These are phyloP conservation scores for Chrysosporium keratinophilum DNA, from an alignment of 2,329 filamentous ascomycete species.

Conservation along the genomic window DNA sequence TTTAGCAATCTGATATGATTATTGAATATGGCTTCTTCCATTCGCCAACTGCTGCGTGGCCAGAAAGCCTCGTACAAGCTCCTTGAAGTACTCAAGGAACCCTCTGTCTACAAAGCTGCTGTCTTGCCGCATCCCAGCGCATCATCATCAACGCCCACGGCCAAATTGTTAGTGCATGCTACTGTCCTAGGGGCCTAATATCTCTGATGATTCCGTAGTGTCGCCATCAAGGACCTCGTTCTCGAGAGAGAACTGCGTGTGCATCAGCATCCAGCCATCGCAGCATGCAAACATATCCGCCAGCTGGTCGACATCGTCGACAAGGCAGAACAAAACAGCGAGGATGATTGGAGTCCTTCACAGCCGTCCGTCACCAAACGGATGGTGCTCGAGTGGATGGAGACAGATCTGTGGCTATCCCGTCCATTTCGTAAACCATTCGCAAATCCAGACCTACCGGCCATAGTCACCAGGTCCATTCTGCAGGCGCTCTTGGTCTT, in stretches of 20 bases:
- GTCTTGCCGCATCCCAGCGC: too few relatives aligned
- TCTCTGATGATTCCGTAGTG: not conserved
- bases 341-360: constrained; percentile 14
- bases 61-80: constrained; percentile 15
- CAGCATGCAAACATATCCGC: constrained; percentile 11
- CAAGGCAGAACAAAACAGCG: constrained; percentile 11
- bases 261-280: constrained; percentile 13
- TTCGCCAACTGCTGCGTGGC: constrained; percentile 10
- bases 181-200: too few relatives aligned
- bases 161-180: too few relatives aligned
- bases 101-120: constrained; percentile 13
- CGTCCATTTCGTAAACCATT: constrained; percentile 13
- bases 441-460: constrained; percentile 13
- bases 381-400: constrained; percentile 15
- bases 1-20: too few relatives aligned
- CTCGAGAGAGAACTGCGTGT: constrained; percentile 11
- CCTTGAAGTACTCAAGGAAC: constrained; percentile 10
- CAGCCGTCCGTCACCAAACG: constrained; percentile 10
- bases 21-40: constrained; percentile 10
- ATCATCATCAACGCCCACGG: too few relatives aligned
- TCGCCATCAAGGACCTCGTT: constrained; percentile 13
- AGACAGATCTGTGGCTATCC: constrained; percentile 14
- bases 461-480: constrained; percentile 14
- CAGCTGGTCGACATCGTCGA: constrained; percentile 13
- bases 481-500: constrained; percentile 13